A percentile compares a stretch with the other conserved stretches of the same genome.
Evolutionary conservation across 768 basidiomycete species (phyloP).

Genomic region (Russula sp.): DNA sequence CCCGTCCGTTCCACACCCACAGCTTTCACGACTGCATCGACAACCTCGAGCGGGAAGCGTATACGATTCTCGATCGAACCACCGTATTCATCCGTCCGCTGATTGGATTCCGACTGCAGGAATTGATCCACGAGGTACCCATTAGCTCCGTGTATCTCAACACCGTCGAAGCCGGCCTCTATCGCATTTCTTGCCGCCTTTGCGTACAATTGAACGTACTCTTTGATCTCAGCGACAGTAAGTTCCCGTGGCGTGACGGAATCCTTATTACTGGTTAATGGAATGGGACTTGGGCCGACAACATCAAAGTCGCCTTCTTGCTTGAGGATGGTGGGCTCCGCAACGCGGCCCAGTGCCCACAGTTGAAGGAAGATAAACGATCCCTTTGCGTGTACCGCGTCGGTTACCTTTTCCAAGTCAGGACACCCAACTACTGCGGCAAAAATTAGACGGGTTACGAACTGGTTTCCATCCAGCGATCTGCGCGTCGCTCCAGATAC

Average conservation of each 20-base stretch:
- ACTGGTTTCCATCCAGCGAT: slow-evolving; percentile 50
- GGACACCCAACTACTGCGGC: background rate
- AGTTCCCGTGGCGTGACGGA: slow-evolving; percentile 32
- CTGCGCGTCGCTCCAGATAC: slow-evolving; percentile 64
- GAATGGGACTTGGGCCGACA: slow-evolving; percentile 34
- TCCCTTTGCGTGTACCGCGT: slow-evolving; percentile 54
- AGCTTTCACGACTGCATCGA: slow-evolving; percentile 38
- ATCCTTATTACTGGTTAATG: background rate
- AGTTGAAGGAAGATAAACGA: slow-evolving; percentile 55
- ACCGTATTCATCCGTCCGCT: slow-evolving; percentile 47
- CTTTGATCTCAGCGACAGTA: slow-evolving; percentile 32
- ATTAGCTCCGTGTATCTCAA: slow-evolving; percentile 37
- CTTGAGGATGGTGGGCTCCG: slow-evolving; percentile 37
- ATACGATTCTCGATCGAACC: slow-evolving; percentile 46
- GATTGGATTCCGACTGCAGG: slow-evolving; percentile 38
- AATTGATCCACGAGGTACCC: slow-evolving; percentile 41
- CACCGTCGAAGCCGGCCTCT: slow-evolving; percentile 44
- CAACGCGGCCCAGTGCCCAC: slow-evolving; percentile 54
- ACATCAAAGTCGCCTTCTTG: slow-evolving; percentile 37
- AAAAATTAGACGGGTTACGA: too few species aligned
- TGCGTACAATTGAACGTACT: slow-evolving; percentile 33
- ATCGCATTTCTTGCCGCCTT: slow-evolving; percentile 41
- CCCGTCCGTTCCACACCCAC: slow-evolving; percentile 42
- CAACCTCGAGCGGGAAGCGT: slow-evolving; percentile 42
- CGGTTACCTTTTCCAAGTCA: slow-evolving; percentile 45